phyloP scores from a whole-genome alignment of 371 early-diverging fungal genomes.

The Massospora cicadina region DNA sequence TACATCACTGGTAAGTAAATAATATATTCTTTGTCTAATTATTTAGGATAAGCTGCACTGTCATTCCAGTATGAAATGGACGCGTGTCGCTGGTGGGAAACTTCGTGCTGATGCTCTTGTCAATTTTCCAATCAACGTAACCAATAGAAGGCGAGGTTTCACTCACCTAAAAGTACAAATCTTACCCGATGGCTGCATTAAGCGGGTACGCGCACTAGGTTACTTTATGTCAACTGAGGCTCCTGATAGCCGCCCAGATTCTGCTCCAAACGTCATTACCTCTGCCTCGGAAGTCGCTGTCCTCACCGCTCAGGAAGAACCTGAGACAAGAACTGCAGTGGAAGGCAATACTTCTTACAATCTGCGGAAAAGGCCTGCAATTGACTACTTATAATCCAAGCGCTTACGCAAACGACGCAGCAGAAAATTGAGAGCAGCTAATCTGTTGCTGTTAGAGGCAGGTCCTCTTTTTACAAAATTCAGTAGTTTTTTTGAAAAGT shows the following conservation, averaged over 20 bases:
- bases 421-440: too few species aligned
- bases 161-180: constrained; percentile 40
- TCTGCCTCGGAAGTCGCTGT: background rate
- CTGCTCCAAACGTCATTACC: background rate
- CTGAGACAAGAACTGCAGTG: too few species aligned
- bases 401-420: too few species aligned
- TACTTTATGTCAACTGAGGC: background rate
- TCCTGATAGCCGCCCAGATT: background rate
- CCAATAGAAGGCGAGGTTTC: constrained; percentile 23
- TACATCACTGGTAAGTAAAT: constrained; percentile 13
- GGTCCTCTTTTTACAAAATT: too few species aligned
- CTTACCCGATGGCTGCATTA: constrained; percentile 54
- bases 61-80: constrained; percentile 1
- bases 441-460: too few species aligned
- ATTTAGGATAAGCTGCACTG: background rate
- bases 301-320: background rate
- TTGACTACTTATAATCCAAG: too few species aligned
- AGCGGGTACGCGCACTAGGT: constrained; percentile 49
- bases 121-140: constrained; percentile 37
- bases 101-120: constrained; percentile 14
- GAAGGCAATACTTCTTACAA: too few species aligned
- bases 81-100: background rate
- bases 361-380: too few species aligned
- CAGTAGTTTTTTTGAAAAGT: too few species aligned
- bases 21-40: constrained; percentile 3